Percentiles rank a stretch among this genome's conserved stretches.
phyloP scores from a whole-genome alignment of 768 basidiomycete genomes.

The Neoboletus subvelutipes region DNA sequence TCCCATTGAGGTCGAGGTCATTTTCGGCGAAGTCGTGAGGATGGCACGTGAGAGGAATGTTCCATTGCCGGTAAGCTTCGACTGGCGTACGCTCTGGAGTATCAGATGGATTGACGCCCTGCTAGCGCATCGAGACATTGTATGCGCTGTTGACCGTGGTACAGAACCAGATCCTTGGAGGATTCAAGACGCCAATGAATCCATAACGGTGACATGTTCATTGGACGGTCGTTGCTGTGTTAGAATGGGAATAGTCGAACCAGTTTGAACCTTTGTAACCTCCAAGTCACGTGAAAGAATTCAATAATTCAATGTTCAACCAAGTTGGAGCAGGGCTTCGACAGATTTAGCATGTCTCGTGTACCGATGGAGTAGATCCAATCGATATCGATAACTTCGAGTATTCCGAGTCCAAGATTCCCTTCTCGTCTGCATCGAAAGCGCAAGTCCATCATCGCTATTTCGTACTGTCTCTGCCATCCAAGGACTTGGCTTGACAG shows the following conservation, averaged over 20 bases:
- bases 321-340: not conserved
- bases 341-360: not conserved
- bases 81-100: not conserved
- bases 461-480: not conserved
- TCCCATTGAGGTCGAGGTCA: slow-evolving; percentile 68
- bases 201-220: not conserved
- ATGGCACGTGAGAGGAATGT: slow-evolving; percentile 19
- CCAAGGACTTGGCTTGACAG: not conserved
- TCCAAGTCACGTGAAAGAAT: slow-evolving; percentile 4
- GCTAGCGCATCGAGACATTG: slow-evolving; percentile 59
- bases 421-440: not conserved
- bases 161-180: slow-evolving; percentile 58
- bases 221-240: not conserved
- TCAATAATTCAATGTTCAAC: not conserved
- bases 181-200: slow-evolving; percentile 12
- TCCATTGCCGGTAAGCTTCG: slow-evolving; percentile 11
- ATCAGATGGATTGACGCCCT: not conserved
- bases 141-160: slow-evolving; percentile 58
- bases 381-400: not conserved
- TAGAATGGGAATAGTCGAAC: not conserved
- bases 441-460: not conserved
- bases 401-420: not conserved
- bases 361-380: not conserved
- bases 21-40: slow-evolving; percentile 52
- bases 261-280: not conserved